Base-by-base conservation (phyloP, 306 rosid species). In the Castanopsis chinensis region DNA sequence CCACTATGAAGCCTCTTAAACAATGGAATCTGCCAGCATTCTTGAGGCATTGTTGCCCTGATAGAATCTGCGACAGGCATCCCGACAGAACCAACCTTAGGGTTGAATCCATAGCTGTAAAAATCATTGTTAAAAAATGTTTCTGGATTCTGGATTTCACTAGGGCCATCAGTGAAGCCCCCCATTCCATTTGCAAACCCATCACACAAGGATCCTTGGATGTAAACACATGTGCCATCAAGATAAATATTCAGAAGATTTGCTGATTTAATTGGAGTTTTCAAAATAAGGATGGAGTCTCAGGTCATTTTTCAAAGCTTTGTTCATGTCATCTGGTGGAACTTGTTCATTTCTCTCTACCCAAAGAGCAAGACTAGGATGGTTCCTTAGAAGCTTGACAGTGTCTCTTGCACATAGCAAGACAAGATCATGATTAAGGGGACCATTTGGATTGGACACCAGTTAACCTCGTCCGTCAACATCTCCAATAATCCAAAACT, bases 401-500 rank as follows among this genome's bases (percentile, higher is more conserved):
- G 97, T 94, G 85, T 94, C 98, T 85, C 98, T 91, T 10, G 91
- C 98, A 86, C 97, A 92, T 75, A 91, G 84, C 90, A 94, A 49
- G 85, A 94, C 92, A 83, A 94, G 97, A 78, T 91, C 97, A 85
- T 94, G 98, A 81, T 94, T 97, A 65, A 87, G 85, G 12, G 97
- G 98, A 77, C 97, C 98, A 1, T 91, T 51, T 73, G 98, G 97
- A 83, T 94, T 94, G 35, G 98, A 94, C 33, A 86, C 74, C 2
- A 97, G 97, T 61, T 1, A 83, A 71, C 98, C 98, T 20, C 97
- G 97, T 76, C 97, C 98, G 64, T 94, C 98, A 20, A 87, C 92
- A 74, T 94, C 98, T 78, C 98, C 98, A 76, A 97, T 94, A 75
- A 94, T 94, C 98, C 97, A 92, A 86, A 94, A 94, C 82, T 94